A percentile compares a stretch with the other conserved stretches of the same genome.
phyloP scores from a whole-genome alignment of 2,329 filamentous ascomycete species.

The Sarocladium brachiariae region DNA sequence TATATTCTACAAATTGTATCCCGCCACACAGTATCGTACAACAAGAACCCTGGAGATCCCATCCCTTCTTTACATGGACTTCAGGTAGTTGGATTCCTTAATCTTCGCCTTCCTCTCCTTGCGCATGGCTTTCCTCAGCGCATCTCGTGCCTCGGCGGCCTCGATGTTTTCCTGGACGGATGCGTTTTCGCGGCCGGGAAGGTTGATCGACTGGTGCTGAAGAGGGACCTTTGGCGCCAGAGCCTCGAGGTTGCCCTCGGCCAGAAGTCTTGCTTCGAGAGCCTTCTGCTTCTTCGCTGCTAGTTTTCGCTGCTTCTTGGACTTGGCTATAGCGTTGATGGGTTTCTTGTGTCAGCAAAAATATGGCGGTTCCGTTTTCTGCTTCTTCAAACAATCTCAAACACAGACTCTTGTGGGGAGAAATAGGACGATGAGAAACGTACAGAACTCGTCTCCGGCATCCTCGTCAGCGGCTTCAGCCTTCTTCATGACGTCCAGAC shows the following conservation, averaged over 20 bases:
- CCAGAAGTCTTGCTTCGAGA: constrained; percentile 52
- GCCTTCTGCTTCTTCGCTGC: constrained; percentile 59
- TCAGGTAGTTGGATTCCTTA: constrained; percentile 82
- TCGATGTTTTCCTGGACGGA: constrained; percentile 37
- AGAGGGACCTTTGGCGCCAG: constrained; percentile 65
- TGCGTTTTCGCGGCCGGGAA: constrained; percentile 46
- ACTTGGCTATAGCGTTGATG: constrained; percentile 55
- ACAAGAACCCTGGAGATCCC: constrained; percentile 11
- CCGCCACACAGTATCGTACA: constrained; percentile 21
- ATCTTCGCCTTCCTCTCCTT: constrained; percentile 68
- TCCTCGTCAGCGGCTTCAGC: constrained; percentile 42
- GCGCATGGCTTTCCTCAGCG: constrained; percentile 65
- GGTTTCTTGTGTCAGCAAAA: neutral
- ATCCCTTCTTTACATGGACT: constrained; percentile 58
- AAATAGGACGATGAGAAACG: constrained; percentile 26
- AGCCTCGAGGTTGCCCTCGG: constrained; percentile 58
- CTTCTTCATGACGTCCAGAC: constrained; percentile 57
- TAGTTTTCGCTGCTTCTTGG: constrained; percentile 69
- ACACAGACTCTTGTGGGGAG: too few relatives aligned
- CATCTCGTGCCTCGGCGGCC: constrained; percentile 46
- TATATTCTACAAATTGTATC: constrained; percentile 19
- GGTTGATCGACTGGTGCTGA: constrained; percentile 70
- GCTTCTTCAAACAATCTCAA: too few relatives aligned
- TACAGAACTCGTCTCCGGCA: constrained; percentile 74
- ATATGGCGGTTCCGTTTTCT: too few relatives aligned